Percentiles rank a stretch among this genome's conserved stretches.
Evolutionary conservation across 345 rosid genomes (phyloP).

Genomic region (Rhizophora mangle): DNA sequence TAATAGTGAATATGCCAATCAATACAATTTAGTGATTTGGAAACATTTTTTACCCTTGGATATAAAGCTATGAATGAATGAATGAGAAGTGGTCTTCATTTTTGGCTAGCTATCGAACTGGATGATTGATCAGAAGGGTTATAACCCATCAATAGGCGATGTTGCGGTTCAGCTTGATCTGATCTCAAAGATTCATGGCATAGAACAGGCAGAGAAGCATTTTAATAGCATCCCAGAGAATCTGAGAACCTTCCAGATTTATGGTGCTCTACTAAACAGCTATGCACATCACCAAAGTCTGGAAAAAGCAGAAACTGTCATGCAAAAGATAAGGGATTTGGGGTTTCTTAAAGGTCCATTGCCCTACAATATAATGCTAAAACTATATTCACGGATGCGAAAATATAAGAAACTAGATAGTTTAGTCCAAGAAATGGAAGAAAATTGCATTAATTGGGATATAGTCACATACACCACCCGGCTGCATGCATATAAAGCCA

Average conservation of each 20-base stretch:
- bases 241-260: constrained; percentile 33
- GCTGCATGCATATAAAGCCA: constrained; percentile 48
- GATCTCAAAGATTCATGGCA: constrained; percentile 46
- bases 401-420: constrained; percentile 39
- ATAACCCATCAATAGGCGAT: constrained; percentile 30
- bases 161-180: constrained; percentile 51
- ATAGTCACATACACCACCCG: constrained; percentile 38
- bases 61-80: too few relatives aligned
- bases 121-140: not conserved
- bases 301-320: constrained; percentile 44
- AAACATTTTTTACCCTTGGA: too few relatives aligned
- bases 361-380: constrained; percentile 54
- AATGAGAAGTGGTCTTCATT: not conserved
- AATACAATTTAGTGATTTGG: too few relatives aligned
- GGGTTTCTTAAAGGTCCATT: constrained; percentile 29
- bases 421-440: constrained; percentile 55
- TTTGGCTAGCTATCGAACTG: constrained; percentile 1
- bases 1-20: too few relatives aligned
- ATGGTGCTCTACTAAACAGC: constrained; percentile 52
- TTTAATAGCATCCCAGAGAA: constrained; percentile 29
- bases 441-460: constrained; percentile 33
- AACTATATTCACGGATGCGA: constrained; percentile 39
- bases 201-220: constrained; percentile 40
- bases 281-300: constrained; percentile 35
- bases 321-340: constrained; percentile 36